Conservation (phyloP, 805 yeast species). For the Candida pseudofarinosa region DNA sequence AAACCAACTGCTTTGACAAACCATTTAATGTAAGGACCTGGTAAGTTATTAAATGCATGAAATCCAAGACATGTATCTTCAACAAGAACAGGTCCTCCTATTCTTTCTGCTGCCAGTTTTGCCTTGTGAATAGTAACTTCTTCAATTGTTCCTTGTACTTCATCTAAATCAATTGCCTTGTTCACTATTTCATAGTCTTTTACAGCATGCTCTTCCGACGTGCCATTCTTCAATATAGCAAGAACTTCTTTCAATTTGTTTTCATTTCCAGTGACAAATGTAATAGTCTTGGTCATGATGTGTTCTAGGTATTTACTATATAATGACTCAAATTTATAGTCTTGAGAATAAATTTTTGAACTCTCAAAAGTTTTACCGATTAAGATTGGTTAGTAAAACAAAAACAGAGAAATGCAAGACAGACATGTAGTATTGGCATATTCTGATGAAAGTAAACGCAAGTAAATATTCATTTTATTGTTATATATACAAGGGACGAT, state of each 20-base stretch:
- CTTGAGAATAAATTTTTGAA: too few species aligned
- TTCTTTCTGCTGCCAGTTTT: conserved; percentile 57
- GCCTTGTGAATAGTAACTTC: conserved; percentile 83
- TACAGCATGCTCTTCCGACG: conserved; percentile 15
- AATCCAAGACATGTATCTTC: conserved; percentile 93
- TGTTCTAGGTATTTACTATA: too few species aligned
- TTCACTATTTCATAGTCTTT: conserved; percentile 54
- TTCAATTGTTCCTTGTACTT: conserved; percentile 82
- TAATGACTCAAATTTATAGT: too few species aligned
- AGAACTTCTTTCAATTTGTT: conserved; percentile 85
- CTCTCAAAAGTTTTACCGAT: too few species aligned
- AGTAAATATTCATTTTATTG: too few species aligned
- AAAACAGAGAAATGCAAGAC: too few species aligned
- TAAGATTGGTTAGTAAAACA: too few species aligned
- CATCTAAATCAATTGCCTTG: conserved; percentile 75
- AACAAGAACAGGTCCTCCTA: conserved; percentile 80
- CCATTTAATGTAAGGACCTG: conserved; percentile 97
- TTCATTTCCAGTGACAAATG: conserved; percentile 83
- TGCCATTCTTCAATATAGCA: conserved; percentile 53
- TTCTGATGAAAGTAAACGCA: too few species aligned
- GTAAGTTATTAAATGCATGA: conserved; percentile 71
- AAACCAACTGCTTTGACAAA: conserved; percentile 74
- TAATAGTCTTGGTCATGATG: conserved; percentile 28
- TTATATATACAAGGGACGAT: too few species aligned
- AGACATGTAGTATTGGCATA: too few species aligned